Conservation (phyloP, 2,329 filamentous ascomycete species). For the Talaromyces pinophilus region DNA sequence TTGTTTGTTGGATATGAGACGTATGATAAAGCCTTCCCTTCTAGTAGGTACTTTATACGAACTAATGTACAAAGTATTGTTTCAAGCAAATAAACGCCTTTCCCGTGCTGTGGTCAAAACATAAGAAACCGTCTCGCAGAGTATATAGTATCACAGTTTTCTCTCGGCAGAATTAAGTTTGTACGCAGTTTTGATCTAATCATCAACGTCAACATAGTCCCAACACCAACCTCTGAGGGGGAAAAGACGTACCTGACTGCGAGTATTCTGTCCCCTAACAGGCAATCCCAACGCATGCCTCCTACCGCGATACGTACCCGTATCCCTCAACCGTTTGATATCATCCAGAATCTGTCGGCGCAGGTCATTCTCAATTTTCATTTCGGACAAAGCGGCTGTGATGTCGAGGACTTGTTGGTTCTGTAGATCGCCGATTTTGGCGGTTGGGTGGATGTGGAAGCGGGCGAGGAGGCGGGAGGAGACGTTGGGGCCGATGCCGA, state of each 20-base stretch:
- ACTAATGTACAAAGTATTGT: slow-evolving; percentile 5
- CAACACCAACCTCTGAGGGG: background rate
- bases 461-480: slow-evolving; percentile 80
- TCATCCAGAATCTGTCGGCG: slow-evolving; percentile 77
- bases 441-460: slow-evolving; percentile 81
- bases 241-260: slow-evolving; percentile 62
- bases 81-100: slow-evolving; percentile 25
- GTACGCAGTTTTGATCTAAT: slow-evolving; percentile 60
- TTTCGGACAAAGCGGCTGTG: slow-evolving; percentile 79
- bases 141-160: slow-evolving; percentile 40
- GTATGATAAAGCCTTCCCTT: slow-evolving; percentile 9
- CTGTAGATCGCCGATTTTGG: slow-evolving; percentile 72
- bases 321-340: slow-evolving; percentile 82
- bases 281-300: slow-evolving; percentile 91
- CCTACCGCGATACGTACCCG: slow-evolving; percentile 84
- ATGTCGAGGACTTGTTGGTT: slow-evolving; percentile 78
- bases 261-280: slow-evolving; percentile 85
- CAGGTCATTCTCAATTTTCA: slow-evolving; percentile 93
- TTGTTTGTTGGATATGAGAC: background rate
- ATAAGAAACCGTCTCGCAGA: slow-evolving; percentile 16
- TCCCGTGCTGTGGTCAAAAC: slow-evolving; percentile 24
- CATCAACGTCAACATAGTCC: background rate
- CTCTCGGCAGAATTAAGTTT: slow-evolving; percentile 62
- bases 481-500: slow-evolving; percentile 72
- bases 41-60: slow-evolving; percentile 13